Conservation (phyloP, 1,284 basidiomycete species). For the Nidula niveotomentosa region DNA sequence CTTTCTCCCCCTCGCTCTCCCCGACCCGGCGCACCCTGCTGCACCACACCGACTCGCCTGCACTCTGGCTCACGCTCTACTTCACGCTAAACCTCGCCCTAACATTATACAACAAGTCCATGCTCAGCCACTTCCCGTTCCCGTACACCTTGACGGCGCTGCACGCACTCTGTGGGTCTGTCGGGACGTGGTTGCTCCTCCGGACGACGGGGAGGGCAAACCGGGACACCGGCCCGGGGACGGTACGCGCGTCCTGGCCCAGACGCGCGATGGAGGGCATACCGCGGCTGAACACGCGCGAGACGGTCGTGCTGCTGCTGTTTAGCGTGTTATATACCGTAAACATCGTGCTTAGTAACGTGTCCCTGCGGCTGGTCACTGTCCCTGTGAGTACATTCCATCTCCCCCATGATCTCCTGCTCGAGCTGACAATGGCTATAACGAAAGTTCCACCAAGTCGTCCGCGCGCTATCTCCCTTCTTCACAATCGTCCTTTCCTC, state of each 20-base stretch:
- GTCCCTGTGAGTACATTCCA: constrained; percentile 68
- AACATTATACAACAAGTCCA: constrained; percentile 91
- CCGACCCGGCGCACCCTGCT: constrained; percentile 1
- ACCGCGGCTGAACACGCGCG: constrained; percentile 33
- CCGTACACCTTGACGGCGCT: constrained; percentile 89
- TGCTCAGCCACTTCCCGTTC: constrained; percentile 88
- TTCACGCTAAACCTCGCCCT: constrained; percentile 88
- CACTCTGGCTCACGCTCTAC: constrained; percentile 77
- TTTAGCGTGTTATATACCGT: constrained; percentile 90
- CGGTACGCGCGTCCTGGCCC: constrained; percentile 2
- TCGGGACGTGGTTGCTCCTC: constrained; percentile 76
- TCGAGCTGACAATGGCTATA: neutral
- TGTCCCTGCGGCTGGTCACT: constrained; percentile 86
- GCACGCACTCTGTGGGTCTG: constrained; percentile 79
- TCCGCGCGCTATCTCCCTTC: constrained; percentile 88
- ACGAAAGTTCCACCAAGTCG: constrained; percentile 88
- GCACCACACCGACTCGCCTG: constrained; percentile 15
- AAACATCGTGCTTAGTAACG: constrained; percentile 92
- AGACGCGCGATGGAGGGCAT: constrained; percentile 2
- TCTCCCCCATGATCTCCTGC: constrained; percentile 2
- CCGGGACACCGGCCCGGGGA: neutral
- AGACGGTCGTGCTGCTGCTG: constrained; percentile 65
- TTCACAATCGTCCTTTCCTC: constrained; percentile 84
- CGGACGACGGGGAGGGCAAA: constrained; percentile 18
- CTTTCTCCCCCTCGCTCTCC: neutral